Evolutionary conservation across 2,329 filamentous ascomycete species (phyloP).

Genomic region (Didymella pinodella): DNA sequence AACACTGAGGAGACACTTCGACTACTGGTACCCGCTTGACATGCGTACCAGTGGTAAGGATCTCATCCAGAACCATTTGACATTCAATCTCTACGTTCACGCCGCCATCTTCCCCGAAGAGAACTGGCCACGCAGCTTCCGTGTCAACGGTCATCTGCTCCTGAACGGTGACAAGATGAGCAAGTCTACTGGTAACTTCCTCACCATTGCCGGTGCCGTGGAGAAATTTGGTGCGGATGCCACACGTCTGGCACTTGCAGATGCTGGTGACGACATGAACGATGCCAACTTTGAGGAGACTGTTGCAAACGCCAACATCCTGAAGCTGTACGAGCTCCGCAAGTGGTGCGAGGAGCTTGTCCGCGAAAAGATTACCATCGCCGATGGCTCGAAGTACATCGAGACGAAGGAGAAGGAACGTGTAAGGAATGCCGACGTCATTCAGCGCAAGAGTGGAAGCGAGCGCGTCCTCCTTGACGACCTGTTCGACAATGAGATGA

Average conservation of each 20-base stretch:
- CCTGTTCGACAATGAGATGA: constrained; percentile 93
- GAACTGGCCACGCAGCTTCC: constrained; percentile 87
- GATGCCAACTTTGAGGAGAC: constrained; percentile 98
- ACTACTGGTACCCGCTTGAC: constrained; percentile 97
- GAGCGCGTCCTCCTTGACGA: constrained; percentile 81
- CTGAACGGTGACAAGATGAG: constrained; percentile 99
- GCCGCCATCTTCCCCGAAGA: constrained; percentile 85
- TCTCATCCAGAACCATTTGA: constrained; percentile 78
- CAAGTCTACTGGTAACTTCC: constrained; percentile 96
- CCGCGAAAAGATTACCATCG: constrained; percentile 63
- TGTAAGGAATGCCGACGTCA: constrained; percentile 61
- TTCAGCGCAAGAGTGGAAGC: constrained; percentile 73
- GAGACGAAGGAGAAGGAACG: constrained; percentile 53
- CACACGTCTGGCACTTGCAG: constrained; percentile 86
- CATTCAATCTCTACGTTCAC: constrained; percentile 95
- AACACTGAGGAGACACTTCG: constrained; percentile 87
- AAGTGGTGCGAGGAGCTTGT: constrained; percentile 92
- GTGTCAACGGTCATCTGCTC: constrained; percentile 91
- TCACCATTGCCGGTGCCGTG: constrained; percentile 85
- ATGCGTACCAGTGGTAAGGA: constrained; percentile 87
- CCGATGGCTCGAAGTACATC: constrained; percentile 54
- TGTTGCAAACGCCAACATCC: constrained; percentile 89
- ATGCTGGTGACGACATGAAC: constrained; percentile 91
- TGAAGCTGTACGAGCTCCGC: constrained; percentile 81
- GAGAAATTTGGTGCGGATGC: constrained; percentile 96